Base-by-base conservation (phyloP, 495 filamentous ascomycete species). In the Sphaerosporella brunnea region DNA sequence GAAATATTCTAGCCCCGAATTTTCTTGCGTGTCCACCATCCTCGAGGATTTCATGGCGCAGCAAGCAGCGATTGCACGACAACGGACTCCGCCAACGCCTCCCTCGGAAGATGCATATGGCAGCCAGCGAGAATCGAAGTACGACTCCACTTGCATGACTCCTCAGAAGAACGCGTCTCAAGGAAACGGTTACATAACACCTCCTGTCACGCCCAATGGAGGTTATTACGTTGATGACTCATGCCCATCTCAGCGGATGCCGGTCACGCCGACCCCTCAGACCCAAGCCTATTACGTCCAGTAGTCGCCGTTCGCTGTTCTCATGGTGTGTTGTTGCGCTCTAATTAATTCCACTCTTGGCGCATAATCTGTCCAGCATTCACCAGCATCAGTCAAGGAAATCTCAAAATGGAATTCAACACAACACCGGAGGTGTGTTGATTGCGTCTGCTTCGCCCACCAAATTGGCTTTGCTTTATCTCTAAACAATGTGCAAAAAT, bases 141-240 rank as follows among this genome's bases (percentile, higher is more conserved):
- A 70, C 51, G 67, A 68, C 50, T 69, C 66, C 53, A 77, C 72
- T 36, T 75, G 72, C 60, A 80, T 73, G 53, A 96, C 90, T 7
- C 92, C 90, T 19, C 80, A 88, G 60, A 97, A 97, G 69, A 72
- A 73, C 11, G 69, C 77, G 38, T 68, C 74, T 24, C 70, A 73
- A 47, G 69, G 80, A 39, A 5, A 39, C 36, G 92, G 88, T 19
- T 88, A 87, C 61, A 74, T 90, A 48, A 96, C 90, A 19, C 90
- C 90, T 16, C 90, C 90, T 2, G 93, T 96, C 59, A 96, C 92
- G 0, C 90, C 90, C n/a, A 85, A 92, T 53, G 78, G 78, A 18
- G 73, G 75, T 45, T 72, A 68, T 43, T 82, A 77, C 48, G 62
- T 68, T 36, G 64, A 64, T 34, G 65, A 64, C 10, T 56, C 49